Conservation (phyloP, 192 early-diverging fungal genomes). For the Gamsiella multidivaricata region DNA sequence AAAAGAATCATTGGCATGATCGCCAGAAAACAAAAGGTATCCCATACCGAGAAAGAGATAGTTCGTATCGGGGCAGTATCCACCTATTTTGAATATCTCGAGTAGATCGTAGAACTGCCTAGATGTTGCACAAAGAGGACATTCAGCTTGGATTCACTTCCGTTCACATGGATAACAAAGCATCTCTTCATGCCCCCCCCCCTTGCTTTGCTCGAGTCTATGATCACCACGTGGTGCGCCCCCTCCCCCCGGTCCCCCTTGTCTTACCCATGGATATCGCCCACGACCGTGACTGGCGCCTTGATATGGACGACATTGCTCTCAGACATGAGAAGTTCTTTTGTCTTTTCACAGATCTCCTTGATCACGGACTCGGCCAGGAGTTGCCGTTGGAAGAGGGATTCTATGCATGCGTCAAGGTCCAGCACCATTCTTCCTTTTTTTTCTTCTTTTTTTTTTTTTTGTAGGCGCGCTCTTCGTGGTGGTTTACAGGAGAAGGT, state of each 20-base stretch:
- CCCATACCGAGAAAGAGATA: constrained; percentile 82
- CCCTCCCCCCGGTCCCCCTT: too few relatives aligned
- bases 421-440: constrained; percentile 78
- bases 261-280: constrained; percentile 89
- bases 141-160: background rate
- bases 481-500: too few relatives aligned
- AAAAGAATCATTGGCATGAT: too few relatives aligned
- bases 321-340: constrained; percentile 83
- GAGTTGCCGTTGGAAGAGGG: constrained; percentile 78
- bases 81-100: constrained; percentile 89
- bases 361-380: constrained; percentile 79
- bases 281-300: constrained; percentile 92
- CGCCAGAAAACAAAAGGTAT: background rate
- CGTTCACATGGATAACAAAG: too few relatives aligned
- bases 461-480: too few relatives aligned
- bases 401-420: constrained; percentile 84
- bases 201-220: too few relatives aligned
- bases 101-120: constrained; percentile 90
- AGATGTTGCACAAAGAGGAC: background rate
- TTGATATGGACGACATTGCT: constrained; percentile 86
- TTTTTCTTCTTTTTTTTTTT: too few relatives aligned
- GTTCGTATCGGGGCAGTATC: constrained; percentile 83
- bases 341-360: constrained; percentile 84
- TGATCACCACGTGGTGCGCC: too few relatives aligned
- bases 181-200: too few relatives aligned